Conservation (phyloP, 2,329 filamentous ascomycete species). For the Stachybotrys elegans region DNA sequence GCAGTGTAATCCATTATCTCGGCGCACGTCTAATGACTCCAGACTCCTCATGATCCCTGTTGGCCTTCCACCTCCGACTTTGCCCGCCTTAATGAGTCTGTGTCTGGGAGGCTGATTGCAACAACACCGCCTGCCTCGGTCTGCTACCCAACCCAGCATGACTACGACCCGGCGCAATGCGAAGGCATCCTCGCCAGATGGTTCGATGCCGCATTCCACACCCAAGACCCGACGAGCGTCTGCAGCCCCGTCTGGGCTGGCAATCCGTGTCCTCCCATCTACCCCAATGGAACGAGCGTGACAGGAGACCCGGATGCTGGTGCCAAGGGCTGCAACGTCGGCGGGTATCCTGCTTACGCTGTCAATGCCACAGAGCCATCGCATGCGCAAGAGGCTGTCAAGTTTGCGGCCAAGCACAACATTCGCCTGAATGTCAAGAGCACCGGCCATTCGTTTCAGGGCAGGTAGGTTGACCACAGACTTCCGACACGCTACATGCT, state of each 20-base stretch:
- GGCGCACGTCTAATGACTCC: constrained; percentile 47
- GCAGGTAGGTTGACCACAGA: background rate
- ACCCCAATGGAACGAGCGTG: constrained; percentile 22
- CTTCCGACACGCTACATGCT: too few species aligned
- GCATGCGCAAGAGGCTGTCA: constrained; percentile 17
- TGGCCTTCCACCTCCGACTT: constrained; percentile 43
- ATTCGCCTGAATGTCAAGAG: constrained; percentile 17
- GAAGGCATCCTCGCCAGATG: constrained; percentile 18
- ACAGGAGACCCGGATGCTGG: constrained; percentile 28
- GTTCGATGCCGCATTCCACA: constrained; percentile 16
- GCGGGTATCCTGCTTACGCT: constrained; percentile 28
- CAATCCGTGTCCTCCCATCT: constrained; percentile 22
- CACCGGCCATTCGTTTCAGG: constrained; percentile 12
- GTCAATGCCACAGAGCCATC: constrained; percentile 19
- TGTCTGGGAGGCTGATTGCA: constrained; percentile 41
- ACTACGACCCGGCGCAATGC: constrained; percentile 36
- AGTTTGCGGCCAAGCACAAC: constrained; percentile 24
- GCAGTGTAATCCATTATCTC: too few species aligned
- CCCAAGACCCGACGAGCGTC: constrained; percentile 2
- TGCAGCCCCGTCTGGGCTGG: constrained; percentile 18
- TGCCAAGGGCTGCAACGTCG: constrained; percentile 30
- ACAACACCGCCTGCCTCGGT: constrained; percentile 42
- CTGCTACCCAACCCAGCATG: constrained; percentile 37
- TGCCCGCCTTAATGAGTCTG: constrained; percentile 40
- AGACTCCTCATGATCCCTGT: constrained; percentile 25